Evolutionary conservation across 1,139 yeast species (phyloP).

Genomic region (Debaryomyces sp.): DNA sequence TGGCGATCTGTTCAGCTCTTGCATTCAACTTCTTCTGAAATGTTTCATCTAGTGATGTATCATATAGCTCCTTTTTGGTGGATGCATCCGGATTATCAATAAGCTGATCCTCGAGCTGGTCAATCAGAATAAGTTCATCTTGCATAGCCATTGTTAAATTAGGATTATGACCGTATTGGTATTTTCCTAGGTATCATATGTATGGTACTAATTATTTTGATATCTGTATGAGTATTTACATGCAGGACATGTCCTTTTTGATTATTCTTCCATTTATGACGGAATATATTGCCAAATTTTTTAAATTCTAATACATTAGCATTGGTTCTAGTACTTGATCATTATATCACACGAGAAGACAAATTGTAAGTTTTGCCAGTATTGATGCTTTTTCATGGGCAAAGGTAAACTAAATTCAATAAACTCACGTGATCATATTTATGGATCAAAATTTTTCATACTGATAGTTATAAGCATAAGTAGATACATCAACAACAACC

Average conservation of each 20-base stretch:
- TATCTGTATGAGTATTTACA: background rate
- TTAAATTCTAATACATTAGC: background rate
- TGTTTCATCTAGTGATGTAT: conserved; percentile 42
- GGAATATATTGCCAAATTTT: background rate
- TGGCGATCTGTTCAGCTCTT: conserved; percentile 44
- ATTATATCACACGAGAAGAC: no score
- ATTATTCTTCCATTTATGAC: background rate
- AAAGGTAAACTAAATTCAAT: background rate
- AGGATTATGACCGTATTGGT: background rate
- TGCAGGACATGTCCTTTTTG: background rate
- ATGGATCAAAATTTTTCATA: conserved; percentile 2
- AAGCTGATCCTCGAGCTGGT: conserved; percentile 48
- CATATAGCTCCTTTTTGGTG: conserved; percentile 36
- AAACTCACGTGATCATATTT: conserved; percentile 1
- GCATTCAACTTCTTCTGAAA: conserved; percentile 49
- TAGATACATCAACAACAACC: background rate
- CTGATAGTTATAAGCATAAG: background rate
- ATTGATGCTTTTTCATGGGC: background rate
- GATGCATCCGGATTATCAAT: conserved; percentile 49
- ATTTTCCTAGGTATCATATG: background rate
- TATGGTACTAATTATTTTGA: background rate
- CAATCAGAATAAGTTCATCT: conserved; percentile 44
- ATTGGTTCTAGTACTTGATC: no score
- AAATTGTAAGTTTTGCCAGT: background rate
- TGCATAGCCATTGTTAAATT: conserved; percentile 24